A percentile compares a stretch with the other conserved stretches of the same genome.
phyloP scores from a whole-genome alignment of 257 asterid genomes.

The Fraxinus excelsior region DNA sequence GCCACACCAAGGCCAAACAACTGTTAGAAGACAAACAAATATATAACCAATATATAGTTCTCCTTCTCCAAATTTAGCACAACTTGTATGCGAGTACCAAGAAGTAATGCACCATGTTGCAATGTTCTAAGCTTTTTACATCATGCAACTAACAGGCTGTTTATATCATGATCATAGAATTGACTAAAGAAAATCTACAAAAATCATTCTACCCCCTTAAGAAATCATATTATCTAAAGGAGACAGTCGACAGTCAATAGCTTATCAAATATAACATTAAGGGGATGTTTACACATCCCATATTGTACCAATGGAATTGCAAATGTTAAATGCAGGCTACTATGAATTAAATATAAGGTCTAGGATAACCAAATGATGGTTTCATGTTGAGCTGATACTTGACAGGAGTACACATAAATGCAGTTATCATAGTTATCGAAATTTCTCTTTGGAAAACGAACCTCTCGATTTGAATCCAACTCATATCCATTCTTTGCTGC shows the following conservation, averaged over 20 bases:
- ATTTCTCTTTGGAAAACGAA: constrained; percentile 31
- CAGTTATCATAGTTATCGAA: constrained; percentile 14
- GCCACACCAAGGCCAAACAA: constrained; percentile 99
- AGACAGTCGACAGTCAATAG: not conserved
- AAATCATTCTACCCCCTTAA: constrained; percentile 6
- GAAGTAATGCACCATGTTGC: constrained; percentile 10
- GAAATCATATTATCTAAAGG: constrained; percentile 14
- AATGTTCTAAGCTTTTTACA: not conserved
- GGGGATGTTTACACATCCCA: not conserved
- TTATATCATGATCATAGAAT: constrained; percentile 17
- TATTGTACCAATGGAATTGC: not conserved
- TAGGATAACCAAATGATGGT: not conserved
- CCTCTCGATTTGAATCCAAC: constrained; percentile 98
- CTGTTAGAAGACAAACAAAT: constrained; percentile 50
- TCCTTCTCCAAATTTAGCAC: constrained; percentile 8
- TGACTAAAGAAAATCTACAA: constrained; percentile 6
- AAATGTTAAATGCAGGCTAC: not conserved
- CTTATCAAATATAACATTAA: not conserved
- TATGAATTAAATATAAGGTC: not conserved
- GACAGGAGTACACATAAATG: constrained; percentile 20
- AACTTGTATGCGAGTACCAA: not conserved
- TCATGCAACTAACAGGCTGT: constrained; percentile 8
- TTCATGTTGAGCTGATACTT: constrained; percentile 12
- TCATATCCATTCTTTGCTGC: constrained; percentile 98
- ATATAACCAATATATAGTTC: constrained; percentile 12